Evolutionary conservation across 805 yeast genomes (phyloP), one percentile per base, ranked within the genome.

Genomic region (Nakazawaea ishiwadae): DNA sequence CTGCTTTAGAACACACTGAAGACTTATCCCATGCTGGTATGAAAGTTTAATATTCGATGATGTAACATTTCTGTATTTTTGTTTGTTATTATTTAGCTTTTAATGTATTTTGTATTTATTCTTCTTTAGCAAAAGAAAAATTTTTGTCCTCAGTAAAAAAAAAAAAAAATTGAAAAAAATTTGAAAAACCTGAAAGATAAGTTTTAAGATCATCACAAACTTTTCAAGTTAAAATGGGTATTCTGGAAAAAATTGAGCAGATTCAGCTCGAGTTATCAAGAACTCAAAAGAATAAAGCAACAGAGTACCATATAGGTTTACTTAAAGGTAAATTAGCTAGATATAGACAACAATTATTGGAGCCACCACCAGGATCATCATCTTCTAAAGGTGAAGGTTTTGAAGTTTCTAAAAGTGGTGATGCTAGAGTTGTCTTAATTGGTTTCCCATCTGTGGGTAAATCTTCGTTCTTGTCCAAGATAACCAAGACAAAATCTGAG

Each of bases 381-480:
- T 73, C 79, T 19, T 73, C 84, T 12, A 73, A 79, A 19, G 88
- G 88, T 9, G 78, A 77, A 42, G 96, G 96, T 2, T 91, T 91
- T 59, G 99, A 93, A 63, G 97, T 91, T 2, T 79, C 88, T 33
- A 91, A 93, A 61, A 83, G 93, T 35, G 98, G 98, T 30, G 97
- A 91, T 70, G 97, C 98, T 0, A 75, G 99, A 51, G 96, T 88
- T 2, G 95, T 95, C 15, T 69, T 91, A 41, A 90, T 93, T 62
- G 99, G 99, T 23, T 91, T 90, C 60, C 99, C 99, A 14, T 90
- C 97, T 1, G 99, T 93, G 18, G 99, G 99, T 59, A 91, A 91
- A 55, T 90, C 97, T 1, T 87, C 96, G 2, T 78, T 91, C 49
- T 69, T 91, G 45, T 81, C 88, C 15, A 87, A 88, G 54, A 86